phyloP scores from a whole-genome alignment of 331 rosid genomes.

The Rhamnella rubrinervis region DNA sequence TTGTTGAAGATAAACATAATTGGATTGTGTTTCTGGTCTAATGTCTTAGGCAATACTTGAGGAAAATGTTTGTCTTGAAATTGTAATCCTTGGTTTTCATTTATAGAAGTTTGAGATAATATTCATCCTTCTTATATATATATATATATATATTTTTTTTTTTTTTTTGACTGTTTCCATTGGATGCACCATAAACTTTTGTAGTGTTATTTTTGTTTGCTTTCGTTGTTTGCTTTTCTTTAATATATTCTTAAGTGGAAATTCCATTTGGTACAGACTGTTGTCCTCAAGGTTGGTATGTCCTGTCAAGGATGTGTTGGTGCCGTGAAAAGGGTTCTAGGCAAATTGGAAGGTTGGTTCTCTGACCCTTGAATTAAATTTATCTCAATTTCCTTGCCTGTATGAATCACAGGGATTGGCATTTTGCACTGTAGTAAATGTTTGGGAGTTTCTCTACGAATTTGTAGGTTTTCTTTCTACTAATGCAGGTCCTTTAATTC shows the following conservation, averaged over 20 bases:
- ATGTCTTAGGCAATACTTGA: no score
- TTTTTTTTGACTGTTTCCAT: background rate
- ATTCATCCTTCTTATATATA: background rate
- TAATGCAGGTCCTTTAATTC: no score
- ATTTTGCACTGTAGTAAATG: no score
- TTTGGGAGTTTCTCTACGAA: background rate
- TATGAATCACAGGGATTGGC: background rate
- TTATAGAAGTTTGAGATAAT: background rate
- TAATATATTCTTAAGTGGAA: background rate
- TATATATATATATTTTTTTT: no score
- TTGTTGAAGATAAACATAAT: no score
- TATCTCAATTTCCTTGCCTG: background rate
- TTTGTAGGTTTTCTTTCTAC: background rate
- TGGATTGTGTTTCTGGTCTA: no score
- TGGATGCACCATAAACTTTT: background rate
- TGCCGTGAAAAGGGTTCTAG: constrained; percentile 88
- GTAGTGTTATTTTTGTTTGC: background rate
- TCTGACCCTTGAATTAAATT: background rate
- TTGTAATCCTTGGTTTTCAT: background rate
- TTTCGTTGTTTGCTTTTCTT: background rate
- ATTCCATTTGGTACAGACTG: constrained; percentile 50
- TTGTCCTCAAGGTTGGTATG: constrained; percentile 91
- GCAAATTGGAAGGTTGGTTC: constrained; percentile 76
- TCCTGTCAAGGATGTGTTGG: constrained; percentile 92
- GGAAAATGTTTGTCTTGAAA: no score